Base-by-base conservation (phyloP, 2,329 filamentous ascomycete species). In the Aspergillus sp. region DNA sequence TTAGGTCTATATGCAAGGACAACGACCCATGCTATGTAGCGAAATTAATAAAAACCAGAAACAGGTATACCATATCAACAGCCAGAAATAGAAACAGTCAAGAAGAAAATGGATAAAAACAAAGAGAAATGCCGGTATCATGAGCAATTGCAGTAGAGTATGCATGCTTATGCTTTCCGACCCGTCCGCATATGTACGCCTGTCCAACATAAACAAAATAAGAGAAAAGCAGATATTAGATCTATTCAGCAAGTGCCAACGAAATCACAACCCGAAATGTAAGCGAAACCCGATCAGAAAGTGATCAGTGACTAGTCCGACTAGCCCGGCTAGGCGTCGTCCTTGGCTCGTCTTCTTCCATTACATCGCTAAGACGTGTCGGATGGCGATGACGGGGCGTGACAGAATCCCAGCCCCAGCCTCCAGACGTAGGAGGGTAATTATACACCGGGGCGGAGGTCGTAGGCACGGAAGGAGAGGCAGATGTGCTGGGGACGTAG, bases 361-460 rank as follows among this genome's bases (percentile, higher is more conserved):
- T 78, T 23, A 95, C 90, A 68, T 95, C 90, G 65, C 89, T 95
- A 53, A 95, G 74, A 48, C 90, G 76, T 7, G 90, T 95, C 0
- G 90, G 90, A 68, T 95, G 89, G 57, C 93, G 88, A 67, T 95
- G 90, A 48, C 75, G 66, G 5, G 83, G 79, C 20, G 85, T 84
- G 53, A 88, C 74, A n/a, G 72, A 70, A 53, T 93, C 87, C 88
- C 88, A 94, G 13, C 81, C 83, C 67, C 84, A 88, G 19, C 79
- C 85, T 15, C 79, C 70, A 17, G 61, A 53, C 51, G 65, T 58
- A 52, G 69, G 57, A 49, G 67, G 51, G 60, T 69, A 60, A 20
- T 56, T 59, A 45, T 59, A 64, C 45, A 54, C 49, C 10, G 60
- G 54, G 5, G 53, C 64, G 19, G 59, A 61, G 43, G 56, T 53